These are phyloP conservation scores for Phytopythium aichiense DNA, from an alignment of 352 stramenopile species.

Conservation along the genomic window DNA sequence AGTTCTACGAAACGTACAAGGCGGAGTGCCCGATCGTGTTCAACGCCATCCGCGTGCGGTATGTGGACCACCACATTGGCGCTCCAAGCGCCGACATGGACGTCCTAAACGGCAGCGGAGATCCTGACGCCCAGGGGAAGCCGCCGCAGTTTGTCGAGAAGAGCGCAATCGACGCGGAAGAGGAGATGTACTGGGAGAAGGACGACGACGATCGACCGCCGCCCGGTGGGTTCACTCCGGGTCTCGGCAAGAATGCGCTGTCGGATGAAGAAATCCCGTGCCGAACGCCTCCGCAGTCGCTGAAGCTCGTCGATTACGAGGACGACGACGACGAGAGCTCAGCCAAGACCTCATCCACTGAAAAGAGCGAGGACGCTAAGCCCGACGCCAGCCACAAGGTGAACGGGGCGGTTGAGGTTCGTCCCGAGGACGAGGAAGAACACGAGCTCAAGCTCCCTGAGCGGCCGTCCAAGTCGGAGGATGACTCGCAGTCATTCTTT, in stretches of 20 bases:
- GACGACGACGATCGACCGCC: constrained; percentile 20
- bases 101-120: constrained; percentile 9
- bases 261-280: constrained; percentile 49
- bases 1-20: constrained; percentile 77
- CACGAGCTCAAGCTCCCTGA: constrained; percentile 57
- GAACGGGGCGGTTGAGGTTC: background rate
- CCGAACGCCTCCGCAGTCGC: constrained; percentile 31
- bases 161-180: constrained; percentile 58
- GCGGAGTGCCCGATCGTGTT: constrained; percentile 68
- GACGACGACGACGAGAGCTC: constrained; percentile 45
- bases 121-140: constrained; percentile 16
- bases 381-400: background rate
- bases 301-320: constrained; percentile 73
- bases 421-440: constrained; percentile 28
- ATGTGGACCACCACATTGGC: constrained; percentile 43
- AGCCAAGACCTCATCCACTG: background rate
- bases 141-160: constrained; percentile 56
- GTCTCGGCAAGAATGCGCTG: constrained; percentile 32
- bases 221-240: constrained; percentile 26
- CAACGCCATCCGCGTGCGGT: constrained; percentile 53
- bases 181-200: constrained; percentile 79
- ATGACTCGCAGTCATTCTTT: constrained; percentile 50
- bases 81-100: constrained; percentile 12
- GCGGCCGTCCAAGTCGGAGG: constrained; percentile 45
- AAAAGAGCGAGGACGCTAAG: background rate